Percentiles rank a stretch among this genome's conserved stretches.
Conservation (phyloP, 352 stramenopile species). For the Phytophthora sojae region DNA sequence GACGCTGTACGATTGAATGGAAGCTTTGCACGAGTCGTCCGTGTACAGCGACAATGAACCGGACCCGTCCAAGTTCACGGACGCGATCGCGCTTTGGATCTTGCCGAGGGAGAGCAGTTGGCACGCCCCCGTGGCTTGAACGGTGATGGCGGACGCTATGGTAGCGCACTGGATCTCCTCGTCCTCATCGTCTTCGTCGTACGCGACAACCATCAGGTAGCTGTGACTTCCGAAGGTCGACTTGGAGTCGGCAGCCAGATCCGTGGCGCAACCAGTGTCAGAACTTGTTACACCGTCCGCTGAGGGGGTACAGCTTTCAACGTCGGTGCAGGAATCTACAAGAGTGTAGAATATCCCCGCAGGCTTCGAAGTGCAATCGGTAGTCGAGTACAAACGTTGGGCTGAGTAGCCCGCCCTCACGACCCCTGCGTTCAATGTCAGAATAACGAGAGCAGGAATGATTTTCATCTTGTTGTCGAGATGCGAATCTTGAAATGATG, state of each 20-base stretch:
- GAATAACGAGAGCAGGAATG: neutral
- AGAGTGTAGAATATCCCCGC: conserved; percentile 3
- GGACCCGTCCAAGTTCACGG: conserved; percentile 4
- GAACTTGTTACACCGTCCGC: neutral
- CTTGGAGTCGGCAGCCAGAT: neutral
- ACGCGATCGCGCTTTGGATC: neutral
- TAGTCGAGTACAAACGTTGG: conserved; percentile 4
- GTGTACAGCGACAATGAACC: conserved; percentile 1
- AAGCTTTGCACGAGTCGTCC: conserved; percentile 1
- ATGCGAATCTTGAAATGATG: neutral
- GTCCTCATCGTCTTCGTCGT: conserved; percentile 3
- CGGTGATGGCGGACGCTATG: neutral
- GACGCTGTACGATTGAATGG: conserved; percentile 1
- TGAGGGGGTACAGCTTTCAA: neutral
- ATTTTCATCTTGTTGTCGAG: neutral
- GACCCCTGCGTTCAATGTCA: neutral
- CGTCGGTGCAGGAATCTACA: neutral
- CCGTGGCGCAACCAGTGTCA: neutral
- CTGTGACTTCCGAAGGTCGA: neutral
- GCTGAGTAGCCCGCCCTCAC: neutral
- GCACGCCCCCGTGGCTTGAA: conserved; percentile 2
- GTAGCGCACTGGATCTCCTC: neutral
- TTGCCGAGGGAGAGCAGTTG: neutral
- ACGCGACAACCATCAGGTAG: conserved; percentile 4
- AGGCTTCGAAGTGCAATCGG: neutral